Evolutionary conservation across 2,329 filamentous ascomycete genomes (phyloP).

Genomic region (Fusarium concolor): DNA sequence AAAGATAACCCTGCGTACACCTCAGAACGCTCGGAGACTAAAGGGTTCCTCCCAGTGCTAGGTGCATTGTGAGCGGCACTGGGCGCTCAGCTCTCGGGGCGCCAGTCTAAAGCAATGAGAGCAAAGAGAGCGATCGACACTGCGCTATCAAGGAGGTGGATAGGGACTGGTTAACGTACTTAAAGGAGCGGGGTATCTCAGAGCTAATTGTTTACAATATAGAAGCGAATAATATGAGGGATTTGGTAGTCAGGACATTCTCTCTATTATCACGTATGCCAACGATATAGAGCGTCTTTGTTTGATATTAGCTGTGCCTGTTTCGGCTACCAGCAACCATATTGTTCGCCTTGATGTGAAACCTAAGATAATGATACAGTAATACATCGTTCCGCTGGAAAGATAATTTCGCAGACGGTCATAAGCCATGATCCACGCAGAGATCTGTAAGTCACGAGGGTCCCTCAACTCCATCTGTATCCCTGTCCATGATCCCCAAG

Average conservation of each 20-base stretch:
- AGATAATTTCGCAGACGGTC: constrained; percentile 26
- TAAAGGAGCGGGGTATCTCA: constrained; percentile 10
- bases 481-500: constrained; percentile 12
- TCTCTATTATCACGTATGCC: background rate
- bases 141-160: background rate
- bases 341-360: constrained; percentile 21
- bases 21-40: background rate
- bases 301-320: constrained; percentile 14
- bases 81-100: constrained; percentile 4
- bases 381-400: constrained; percentile 45
- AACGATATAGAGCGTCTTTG: background rate
- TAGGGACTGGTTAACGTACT: background rate
- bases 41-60: background rate
- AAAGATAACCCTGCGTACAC: constrained; percentile 9
- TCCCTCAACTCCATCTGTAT: constrained; percentile 42
- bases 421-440: constrained; percentile 36
- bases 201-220: background rate
- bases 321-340: constrained; percentile 21
- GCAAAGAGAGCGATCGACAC: constrained; percentile 23
- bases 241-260: background rate
- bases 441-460: constrained; percentile 46
- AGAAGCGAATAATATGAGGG: background rate
- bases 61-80: background rate
- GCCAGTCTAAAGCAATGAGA: background rate
- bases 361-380: constrained; percentile 47